A percentile compares a stretch with the other conserved stretches of the same genome.
Evolutionary conservation across 2,329 filamentous ascomycete genomes (phyloP).

Genomic region (Xylariaceae sp.): DNA sequence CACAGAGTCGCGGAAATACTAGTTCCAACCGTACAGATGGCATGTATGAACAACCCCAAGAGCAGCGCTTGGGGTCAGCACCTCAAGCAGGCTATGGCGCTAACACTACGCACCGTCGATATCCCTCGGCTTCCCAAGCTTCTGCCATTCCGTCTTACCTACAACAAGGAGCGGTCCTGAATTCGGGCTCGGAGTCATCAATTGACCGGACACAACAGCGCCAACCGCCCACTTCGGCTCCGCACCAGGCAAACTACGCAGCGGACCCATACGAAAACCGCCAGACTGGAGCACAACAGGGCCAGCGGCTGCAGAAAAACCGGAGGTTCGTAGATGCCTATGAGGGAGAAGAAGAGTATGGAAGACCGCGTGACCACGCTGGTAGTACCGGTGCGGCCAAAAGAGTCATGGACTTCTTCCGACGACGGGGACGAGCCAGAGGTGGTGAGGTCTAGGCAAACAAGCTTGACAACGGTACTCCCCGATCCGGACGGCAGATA

Average conservation of each 20-base stretch:
- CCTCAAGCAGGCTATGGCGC: conserved; percentile 24
- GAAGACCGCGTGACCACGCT: conserved; percentile 57
- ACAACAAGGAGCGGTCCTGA: conserved; percentile 43
- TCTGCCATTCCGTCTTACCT: conserved; percentile 46
- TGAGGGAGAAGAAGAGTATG: conserved; percentile 66
- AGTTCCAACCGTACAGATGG: conserved; percentile 37
- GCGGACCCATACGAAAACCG: conserved; percentile 42
- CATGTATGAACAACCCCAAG: conserved; percentile 35
- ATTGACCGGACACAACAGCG: conserved; percentile 43
- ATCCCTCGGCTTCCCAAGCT: conserved; percentile 38
- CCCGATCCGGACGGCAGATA: conserved; percentile 1
- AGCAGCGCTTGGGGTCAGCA: conserved; percentile 25
- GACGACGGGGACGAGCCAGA: conserved; percentile 75
- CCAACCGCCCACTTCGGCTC: conserved; percentile 40
- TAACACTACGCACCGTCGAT: conserved; percentile 39
- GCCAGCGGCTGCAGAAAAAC: conserved; percentile 68
- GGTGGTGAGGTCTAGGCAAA: conserved; percentile 44
- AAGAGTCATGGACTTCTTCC: conserved; percentile 98
- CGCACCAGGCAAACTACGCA: conserved; percentile 42
- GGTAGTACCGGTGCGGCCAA: conserved; percentile 85
- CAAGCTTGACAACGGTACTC: conserved; percentile 4
- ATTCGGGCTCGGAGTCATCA: conserved; percentile 52
- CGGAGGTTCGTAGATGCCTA: conserved; percentile 89
- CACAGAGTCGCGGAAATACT: conserved; percentile 16
- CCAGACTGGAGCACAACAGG: conserved; percentile 33